phyloP scores from a whole-genome alignment of 257 asterid species.

The Linaria vulgaris region DNA sequence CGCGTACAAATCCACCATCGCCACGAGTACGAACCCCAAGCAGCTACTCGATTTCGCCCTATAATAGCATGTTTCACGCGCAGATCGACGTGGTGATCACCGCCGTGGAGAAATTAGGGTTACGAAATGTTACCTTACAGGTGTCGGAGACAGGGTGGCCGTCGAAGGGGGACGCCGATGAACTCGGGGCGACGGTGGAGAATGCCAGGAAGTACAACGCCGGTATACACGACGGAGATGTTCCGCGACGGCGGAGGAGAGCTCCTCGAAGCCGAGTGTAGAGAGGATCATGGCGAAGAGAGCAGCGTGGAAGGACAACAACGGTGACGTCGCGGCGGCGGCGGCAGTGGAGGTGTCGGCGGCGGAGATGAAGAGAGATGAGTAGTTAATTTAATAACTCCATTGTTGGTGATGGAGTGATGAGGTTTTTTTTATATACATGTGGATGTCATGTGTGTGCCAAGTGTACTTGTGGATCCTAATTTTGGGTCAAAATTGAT shows the following conservation, averaged over 20 bases:
- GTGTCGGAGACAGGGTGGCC: conserved; percentile 97
- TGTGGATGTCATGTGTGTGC: too few species aligned
- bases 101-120: conserved; percentile 65
- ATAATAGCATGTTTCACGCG: conserved; percentile 74
- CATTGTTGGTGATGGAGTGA: too few species aligned
- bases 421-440: too few species aligned
- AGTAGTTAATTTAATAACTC: too few species aligned
- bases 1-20: conserved; percentile 51
- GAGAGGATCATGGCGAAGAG: too few species aligned
- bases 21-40: conserved; percentile 36
- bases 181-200: conserved; percentile 74
- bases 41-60: conserved; percentile 61
- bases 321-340: too few species aligned
- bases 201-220: conserved; percentile 72
- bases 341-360: too few species aligned
- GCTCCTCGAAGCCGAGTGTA: conserved; percentile 82
- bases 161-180: conserved; percentile 76
- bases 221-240: conserved; percentile 56
- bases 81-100: conserved; percentile 81
- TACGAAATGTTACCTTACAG: conserved; percentile 66
- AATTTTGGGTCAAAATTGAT: too few species aligned
- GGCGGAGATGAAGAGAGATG: too few species aligned
- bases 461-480: too few species aligned
- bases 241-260: conserved; percentile 59
- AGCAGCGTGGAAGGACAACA: too few species aligned